Conservation (phyloP, 768 basidiomycete species). For the Mycena polygramma region DNA sequence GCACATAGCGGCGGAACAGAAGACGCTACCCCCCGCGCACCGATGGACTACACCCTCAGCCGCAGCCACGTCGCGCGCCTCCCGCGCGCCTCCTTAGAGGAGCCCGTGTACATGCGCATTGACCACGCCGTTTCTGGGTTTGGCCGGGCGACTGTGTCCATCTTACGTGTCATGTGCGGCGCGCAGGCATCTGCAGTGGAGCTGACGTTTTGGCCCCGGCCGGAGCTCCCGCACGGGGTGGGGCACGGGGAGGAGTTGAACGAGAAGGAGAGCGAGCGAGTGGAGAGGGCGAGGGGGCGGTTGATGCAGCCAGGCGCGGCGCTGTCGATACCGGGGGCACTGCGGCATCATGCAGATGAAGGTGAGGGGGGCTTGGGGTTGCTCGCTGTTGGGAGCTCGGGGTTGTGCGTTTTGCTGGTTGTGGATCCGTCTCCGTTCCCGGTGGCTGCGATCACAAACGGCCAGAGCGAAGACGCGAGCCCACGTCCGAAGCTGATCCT, state of each 20-base stretch:
- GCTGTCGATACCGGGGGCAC: constrained; percentile 20
- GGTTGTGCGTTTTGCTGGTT: constrained; percentile 7
- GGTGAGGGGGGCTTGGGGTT: constrained; percentile 24
- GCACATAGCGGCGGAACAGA: too few species aligned
- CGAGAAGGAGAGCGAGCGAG: constrained; percentile 10
- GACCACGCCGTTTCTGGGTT: constrained; percentile 25
- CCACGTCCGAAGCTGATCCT: constrained; percentile 26
- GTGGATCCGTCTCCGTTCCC: constrained; percentile 19
- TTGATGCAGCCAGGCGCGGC: neutral
- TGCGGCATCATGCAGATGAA: constrained; percentile 3
- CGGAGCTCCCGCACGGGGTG: neutral
- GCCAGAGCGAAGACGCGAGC: too few species aligned
- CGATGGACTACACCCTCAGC: constrained; percentile 26
- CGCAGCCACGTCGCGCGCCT: constrained; percentile 38
- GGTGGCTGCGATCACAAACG: too few species aligned
- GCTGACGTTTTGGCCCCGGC: constrained; percentile 38
- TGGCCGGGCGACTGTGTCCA: constrained; percentile 31
- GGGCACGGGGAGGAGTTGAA: too few species aligned
- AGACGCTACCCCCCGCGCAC: neutral
- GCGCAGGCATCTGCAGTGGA: neutral
- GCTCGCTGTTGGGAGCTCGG: constrained; percentile 27
- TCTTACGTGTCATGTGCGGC: neutral
- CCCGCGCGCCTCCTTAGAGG: constrained; percentile 7
- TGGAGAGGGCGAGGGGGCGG: neutral
- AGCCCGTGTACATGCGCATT: neutral